Evolutionary conservation across 1,284 basidiomycete genomes (phyloP).

Genomic region (Cystobasidiaceae sp.): DNA sequence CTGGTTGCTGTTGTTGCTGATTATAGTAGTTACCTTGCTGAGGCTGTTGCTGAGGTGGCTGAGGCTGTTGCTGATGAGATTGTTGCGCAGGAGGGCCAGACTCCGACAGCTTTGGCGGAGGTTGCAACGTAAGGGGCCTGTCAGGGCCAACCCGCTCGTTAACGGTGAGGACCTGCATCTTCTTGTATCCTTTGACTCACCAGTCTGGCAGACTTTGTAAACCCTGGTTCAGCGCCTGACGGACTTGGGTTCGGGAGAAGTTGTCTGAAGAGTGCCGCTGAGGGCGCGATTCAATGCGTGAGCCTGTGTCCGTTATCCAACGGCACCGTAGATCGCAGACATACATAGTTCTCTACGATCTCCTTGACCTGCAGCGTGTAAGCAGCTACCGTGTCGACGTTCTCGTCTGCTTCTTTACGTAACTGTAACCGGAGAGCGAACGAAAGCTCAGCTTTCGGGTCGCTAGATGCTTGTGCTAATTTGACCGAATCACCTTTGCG

Average conservation of each 20-base stretch:
- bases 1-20: conserved; percentile 1
- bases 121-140: conserved; percentile 24
- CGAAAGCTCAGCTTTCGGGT: neutral
- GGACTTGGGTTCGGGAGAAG: conserved; percentile 17
- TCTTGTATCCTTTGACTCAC: neutral
- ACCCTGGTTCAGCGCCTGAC: conserved; percentile 23
- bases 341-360: conserved; percentile 26
- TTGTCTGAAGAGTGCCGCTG: conserved; percentile 26
- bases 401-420: conserved; percentile 28
- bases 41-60: conserved; percentile 1
- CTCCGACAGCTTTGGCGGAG: conserved; percentile 21
- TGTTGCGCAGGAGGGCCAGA: neutral
- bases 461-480: neutral
- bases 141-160: too few relatives aligned
- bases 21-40: conserved; percentile 1
- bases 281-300: too few relatives aligned
- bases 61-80: neutral
- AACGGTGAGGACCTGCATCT: neutral
- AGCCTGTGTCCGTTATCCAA: neutral
- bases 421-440: neutral
- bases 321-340: neutral
- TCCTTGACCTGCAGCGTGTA: conserved; percentile 28
- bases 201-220: conserved; percentile 21
- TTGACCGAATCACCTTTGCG: conserved; percentile 6
- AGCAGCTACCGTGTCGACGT: conserved; percentile 21